Conservation (phyloP, 305 asterid genomes). For the Fraxinus dipetala region DNA sequence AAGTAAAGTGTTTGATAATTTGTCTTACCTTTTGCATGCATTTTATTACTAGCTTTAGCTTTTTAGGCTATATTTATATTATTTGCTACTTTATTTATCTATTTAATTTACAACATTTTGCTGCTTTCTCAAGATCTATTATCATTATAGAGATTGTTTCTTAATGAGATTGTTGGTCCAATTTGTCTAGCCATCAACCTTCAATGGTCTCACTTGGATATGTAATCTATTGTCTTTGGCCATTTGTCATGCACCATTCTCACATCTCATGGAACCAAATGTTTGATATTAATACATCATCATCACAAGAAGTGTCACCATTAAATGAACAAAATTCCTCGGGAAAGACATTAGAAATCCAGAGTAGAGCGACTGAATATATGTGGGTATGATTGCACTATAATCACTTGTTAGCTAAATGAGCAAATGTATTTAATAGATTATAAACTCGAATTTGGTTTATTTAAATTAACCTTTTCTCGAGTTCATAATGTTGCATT, state of each 20-base stretch:
- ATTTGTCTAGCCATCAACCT: background rate
- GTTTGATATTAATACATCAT: background rate
- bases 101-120: background rate
- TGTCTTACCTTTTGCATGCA: background rate
- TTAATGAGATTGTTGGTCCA: background rate
- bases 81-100: background rate
- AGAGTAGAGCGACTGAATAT: background rate
- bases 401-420: background rate
- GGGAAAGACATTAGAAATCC: background rate
- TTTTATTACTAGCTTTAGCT: background rate
- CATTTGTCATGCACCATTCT: background rate
- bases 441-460: no score
- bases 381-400: background rate
- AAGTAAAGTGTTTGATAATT: background rate
- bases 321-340: background rate
- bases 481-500: no score
- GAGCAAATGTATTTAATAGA: background rate
- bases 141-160: background rate
- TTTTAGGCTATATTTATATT: background rate
- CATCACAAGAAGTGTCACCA: background rate
- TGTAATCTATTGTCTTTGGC: background rate
- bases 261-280: background rate
- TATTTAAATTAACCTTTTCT: no score
- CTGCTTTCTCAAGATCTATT: background rate
- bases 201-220: background rate